Evolutionary conservation across 768 basidiomycete species (phyloP), one percentile per base, ranked within the genome.

Genomic region (Hygrophorus russula): DNA sequence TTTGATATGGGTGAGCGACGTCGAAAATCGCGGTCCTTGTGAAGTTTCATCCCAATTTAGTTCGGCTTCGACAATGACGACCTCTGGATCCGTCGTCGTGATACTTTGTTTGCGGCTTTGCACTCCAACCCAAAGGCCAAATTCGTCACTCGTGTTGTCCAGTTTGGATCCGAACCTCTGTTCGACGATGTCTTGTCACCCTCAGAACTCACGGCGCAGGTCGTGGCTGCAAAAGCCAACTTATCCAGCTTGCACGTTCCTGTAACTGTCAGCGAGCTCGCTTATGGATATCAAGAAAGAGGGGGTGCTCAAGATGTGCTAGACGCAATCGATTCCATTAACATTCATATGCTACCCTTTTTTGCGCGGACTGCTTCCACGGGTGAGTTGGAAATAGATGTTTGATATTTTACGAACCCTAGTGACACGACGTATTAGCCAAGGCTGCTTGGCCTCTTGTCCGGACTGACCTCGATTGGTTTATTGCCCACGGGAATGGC

Each of bases 291-390:
- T 46, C 70, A 73, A 49, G 64, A 68, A 44, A 53, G 59, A 9
- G 70, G 67, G 31, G 74, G 77, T 4, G 70, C 75, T 3, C 65
- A 69, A 39, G 61, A 69, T 36, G 72, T 82, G 12, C 60, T 85
- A 45, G 60, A 72, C 44, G 73, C 78, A 0, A 61, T 82, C 6
- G 78, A 84, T 51, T 65, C 69, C 36, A 74, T 85, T 39, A 76
- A 83, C 49, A 72, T 71, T 0, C 82, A 85, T 53, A 82, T 81
- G 65, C 59, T 84, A 27, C 82, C 82, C 2, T 82, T 83, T 61
- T 84, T 83, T 56, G 69, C 72, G 0, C 51, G 64, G 31, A 31
- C 66, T 20, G 79, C 78, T 29, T 76, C 78, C 1, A 76, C 64
- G 18, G 74, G 78, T 76, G 46, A 42, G 64, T 39, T 24, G 5